These are phyloP conservation scores for Punctularia strigosozonata DNA, from an alignment of 768 basidiomycete genomes.

Conservation along the genomic window DNA sequence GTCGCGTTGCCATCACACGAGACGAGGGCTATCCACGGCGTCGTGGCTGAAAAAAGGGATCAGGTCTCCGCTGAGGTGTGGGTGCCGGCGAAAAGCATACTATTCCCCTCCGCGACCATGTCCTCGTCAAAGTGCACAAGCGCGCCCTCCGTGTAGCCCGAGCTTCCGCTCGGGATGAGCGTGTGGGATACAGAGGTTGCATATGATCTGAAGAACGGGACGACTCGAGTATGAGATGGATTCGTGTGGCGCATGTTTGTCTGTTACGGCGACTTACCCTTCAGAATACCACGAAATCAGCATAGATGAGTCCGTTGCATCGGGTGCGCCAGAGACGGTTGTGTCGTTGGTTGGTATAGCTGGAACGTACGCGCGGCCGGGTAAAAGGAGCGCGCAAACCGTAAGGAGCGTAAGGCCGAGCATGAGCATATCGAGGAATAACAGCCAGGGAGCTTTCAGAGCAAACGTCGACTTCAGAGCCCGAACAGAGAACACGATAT, in stretches of 20 bases:
- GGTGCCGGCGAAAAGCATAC: slow-evolving; percentile 20
- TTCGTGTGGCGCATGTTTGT: too few relatives aligned
- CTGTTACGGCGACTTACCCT: slow-evolving; percentile 6
- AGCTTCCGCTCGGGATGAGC: slow-evolving; percentile 36
- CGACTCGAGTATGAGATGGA: too few relatives aligned
- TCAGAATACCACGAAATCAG: slow-evolving; percentile 47
- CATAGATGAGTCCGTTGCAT: slow-evolving; percentile 36
- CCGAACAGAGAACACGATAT: too few relatives aligned
- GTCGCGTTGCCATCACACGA: slow-evolving; percentile 75
- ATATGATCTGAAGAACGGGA: slow-evolving; percentile 41
- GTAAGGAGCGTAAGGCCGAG: too few relatives aligned
- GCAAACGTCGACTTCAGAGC: too few relatives aligned
- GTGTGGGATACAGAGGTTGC: slow-evolving; percentile 47
- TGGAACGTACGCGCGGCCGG: slow-evolving; percentile 62
- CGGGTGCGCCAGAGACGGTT: slow-evolving; percentile 28
- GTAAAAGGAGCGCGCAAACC: too few relatives aligned
- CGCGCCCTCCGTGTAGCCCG: slow-evolving; percentile 59
- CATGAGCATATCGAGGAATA: too few relatives aligned
- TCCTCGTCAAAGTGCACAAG: slow-evolving; percentile 77
- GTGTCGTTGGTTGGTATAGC: slow-evolving; percentile 63
- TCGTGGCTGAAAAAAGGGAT: slow-evolving; percentile 31
- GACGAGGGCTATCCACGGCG: slow-evolving; percentile 89
- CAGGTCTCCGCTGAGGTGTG: background rate
- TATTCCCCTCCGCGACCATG: slow-evolving; percentile 28
- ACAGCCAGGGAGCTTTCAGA: too few relatives aligned